These are phyloP conservation scores for Penicillium sp. DNA, from an alignment of 2,329 filamentous ascomycete genomes.

Conservation along the genomic window DNA sequence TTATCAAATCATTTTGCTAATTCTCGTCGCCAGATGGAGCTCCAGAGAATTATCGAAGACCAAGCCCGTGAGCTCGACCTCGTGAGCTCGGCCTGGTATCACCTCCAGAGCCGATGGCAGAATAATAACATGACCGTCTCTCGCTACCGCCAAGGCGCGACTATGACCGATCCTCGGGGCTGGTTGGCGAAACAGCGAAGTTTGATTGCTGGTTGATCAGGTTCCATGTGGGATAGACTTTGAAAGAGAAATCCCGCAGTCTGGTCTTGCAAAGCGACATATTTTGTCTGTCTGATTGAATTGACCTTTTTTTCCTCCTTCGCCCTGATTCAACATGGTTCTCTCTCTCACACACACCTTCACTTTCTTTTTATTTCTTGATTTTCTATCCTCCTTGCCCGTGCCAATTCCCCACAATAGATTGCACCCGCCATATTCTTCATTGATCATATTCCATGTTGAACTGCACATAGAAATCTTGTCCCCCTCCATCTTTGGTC, in stretches of 20 bases:
- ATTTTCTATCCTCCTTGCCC: no score
- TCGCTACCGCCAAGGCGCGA: conserved; percentile 35
- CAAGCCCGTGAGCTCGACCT: conserved; percentile 41
- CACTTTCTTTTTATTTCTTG: no score
- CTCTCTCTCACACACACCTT: no score
- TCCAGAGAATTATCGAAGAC: conserved; percentile 36
- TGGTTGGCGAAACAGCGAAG: conserved; percentile 43
- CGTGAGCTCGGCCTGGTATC: conserved; percentile 44
- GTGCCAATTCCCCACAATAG: no score
- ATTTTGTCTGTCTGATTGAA: no score
- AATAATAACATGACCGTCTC: conserved; percentile 40
- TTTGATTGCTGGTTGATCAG: conserved; percentile 33
- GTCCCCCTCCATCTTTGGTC: no score
- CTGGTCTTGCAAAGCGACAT: background rate
- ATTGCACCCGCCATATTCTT: no score
- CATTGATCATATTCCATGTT: no score
- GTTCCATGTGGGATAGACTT: background rate
- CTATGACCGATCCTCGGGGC: conserved; percentile 35
- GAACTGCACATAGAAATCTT: background rate
- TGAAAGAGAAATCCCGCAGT: background rate
- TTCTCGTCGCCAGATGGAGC: conserved; percentile 28
- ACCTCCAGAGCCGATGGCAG: conserved; percentile 42
- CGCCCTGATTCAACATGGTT: no score
- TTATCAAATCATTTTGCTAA: conserved; percentile 10
- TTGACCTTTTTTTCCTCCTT: no score